These are phyloP conservation scores for Paraphaeosphaeria sporulosa DNA, from an alignment of 2,329 filamentous ascomycete species.

Conservation along the genomic window DNA sequence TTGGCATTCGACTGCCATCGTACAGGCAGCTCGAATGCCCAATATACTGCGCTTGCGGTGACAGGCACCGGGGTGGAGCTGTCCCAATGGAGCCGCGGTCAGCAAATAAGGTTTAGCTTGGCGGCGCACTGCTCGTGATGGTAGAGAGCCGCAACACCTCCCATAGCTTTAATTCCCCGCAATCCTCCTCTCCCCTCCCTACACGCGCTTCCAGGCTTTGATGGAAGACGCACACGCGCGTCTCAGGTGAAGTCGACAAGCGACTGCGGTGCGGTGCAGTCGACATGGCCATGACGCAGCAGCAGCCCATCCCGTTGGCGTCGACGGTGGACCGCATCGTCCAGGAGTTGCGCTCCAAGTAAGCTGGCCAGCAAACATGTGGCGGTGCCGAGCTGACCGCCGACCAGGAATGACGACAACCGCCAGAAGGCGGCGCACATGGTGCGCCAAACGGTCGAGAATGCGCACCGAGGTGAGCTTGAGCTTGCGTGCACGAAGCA, in stretches of 20 bases:
- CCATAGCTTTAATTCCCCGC: conserved; percentile 27
- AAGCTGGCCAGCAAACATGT: conserved; percentile 25
- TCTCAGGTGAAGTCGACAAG: conserved; percentile 20
- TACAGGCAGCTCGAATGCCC: neutral
- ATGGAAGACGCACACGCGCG: conserved; percentile 41
- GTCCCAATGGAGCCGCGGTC: conserved; percentile 20
- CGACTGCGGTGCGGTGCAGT: conserved; percentile 49
- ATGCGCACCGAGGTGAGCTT: conserved; percentile 56
- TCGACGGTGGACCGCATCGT: conserved; percentile 62
- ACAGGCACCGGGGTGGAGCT: conserved; percentile 4
- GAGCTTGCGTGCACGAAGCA: conserved; percentile 23
- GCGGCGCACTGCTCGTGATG: conserved; percentile 16
- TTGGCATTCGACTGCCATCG: neutral
- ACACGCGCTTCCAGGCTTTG: conserved; percentile 31
- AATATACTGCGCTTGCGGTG: neutral
- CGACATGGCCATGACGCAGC: conserved; percentile 42
- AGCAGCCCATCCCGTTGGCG: conserved; percentile 41
- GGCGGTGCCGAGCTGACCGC: conserved; percentile 23
- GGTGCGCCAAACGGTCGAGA: conserved; percentile 53
- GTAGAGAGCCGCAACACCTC: conserved; percentile 15
- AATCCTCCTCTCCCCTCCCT: conserved; percentile 8
- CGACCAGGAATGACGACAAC: conserved; percentile 53
- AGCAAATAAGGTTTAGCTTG: conserved; percentile 14
- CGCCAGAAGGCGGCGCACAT: conserved; percentile 54
- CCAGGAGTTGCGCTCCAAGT: conserved; percentile 65